Base-by-base conservation (phyloP, 129 eudicot genomes). In the Artemisia tridentata region DNA sequence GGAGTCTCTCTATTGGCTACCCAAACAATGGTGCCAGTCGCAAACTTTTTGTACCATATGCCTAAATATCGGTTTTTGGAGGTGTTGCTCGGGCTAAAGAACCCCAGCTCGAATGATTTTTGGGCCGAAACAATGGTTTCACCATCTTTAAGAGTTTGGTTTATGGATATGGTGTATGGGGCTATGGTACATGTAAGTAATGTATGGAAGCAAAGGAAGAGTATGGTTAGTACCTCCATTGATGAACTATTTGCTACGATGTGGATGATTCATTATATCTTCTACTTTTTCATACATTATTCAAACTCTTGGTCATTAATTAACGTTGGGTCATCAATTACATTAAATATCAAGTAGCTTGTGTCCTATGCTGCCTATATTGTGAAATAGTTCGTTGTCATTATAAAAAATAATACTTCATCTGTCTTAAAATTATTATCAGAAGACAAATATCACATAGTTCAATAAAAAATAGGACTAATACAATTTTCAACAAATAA, bases 21-120 rank as follows among this genome's bases (percentile, higher is more conserved):
- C 72, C 72, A 71, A 19, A 57, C 34, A 41, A 71, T 53, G 15
- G 75, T 41, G 29, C 68, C 73, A 17, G 68, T 15, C 9, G 80
- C 63, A 4, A 64, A 50, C 48, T 48, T 62, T 21, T 76, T 76
- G 81, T 81, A 81, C 85, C 81, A 67, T 57, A 81, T 76, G 12
- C 85, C 85, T 17, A 76, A 46, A 43, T 81, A 76, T 7, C 75
- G 29, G 53, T 81, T 72, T 5, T 31, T 23, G 49, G 72, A 7
- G 50, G 15, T 10, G 58, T 61, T 14, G 19, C 55, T 63, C 1
- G 83, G 80, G 69, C 67, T 73, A 72, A 82, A 85, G 57, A 85
- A 85, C 11, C 90, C 86, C 58, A 85, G 54, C 58, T 72, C 87
- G 67, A 85, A 85, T 12, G 19, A 47, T 25, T 84, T 78, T 27